Conservation (phyloP, 345 rosid species). For the Citrus trifoliata region DNA sequence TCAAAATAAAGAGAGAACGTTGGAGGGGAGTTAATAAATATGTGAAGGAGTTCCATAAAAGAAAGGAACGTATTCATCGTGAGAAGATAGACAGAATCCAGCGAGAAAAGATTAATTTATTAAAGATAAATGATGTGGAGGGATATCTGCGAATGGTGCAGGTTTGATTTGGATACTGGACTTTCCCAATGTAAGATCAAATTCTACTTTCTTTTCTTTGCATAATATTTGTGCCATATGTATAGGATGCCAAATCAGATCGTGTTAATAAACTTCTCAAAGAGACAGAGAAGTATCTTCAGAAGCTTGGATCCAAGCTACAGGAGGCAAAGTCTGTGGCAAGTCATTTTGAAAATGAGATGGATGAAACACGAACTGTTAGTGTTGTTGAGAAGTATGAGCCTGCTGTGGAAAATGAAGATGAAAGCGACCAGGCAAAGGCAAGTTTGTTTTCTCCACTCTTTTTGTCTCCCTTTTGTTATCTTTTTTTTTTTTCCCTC, state of each 20-base stretch:
- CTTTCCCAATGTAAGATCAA: neutral
- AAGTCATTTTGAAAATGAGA: constrained; percentile 56
- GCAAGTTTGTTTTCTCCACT: constrained; percentile 33
- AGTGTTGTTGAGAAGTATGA: constrained; percentile 54
- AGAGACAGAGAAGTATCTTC: constrained; percentile 93
- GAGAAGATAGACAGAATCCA: constrained; percentile 93
- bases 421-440: constrained; percentile 89
- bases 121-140: constrained; percentile 94
- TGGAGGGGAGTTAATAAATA: constrained; percentile 84
- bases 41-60: constrained; percentile 89
- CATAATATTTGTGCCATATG: constrained; percentile 2
- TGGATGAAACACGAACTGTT: constrained; percentile 48
- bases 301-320: constrained; percentile 82
- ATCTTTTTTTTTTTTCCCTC: neutral
- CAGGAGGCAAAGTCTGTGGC: constrained; percentile 62
- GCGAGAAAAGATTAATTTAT: constrained; percentile 88
- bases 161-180: constrained; percentile 43
- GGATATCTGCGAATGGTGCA: constrained; percentile 96
- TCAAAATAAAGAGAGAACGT: constrained; percentile 81
- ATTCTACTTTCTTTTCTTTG: constrained; percentile 16
- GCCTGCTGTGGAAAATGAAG: constrained; percentile 65
- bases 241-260: constrained; percentile 89
- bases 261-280: constrained; percentile 84
- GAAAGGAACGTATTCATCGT: constrained; percentile 88
- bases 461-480: constrained; percentile 9